phyloP scores from a whole-genome alignment of 768 basidiomycete species.

The Gautieria morchelliformis region DNA sequence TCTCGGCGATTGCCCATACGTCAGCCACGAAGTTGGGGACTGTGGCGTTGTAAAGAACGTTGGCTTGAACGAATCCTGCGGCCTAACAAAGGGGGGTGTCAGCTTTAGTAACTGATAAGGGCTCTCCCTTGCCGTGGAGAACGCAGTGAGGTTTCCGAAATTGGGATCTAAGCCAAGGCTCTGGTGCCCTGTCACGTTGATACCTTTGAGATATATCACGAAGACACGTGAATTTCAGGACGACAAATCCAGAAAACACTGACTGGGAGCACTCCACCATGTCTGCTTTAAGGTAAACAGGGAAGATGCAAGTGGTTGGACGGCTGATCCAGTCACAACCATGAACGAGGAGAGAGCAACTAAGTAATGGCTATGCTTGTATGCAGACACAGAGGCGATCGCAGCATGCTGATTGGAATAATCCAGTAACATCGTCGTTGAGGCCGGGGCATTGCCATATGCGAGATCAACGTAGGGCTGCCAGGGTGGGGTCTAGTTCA shows the following conservation, averaged over 20 bases:
- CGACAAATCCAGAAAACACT: slow-evolving; percentile 8
- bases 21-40: slow-evolving; percentile 37
- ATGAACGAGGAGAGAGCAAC: slow-evolving; percentile 41
- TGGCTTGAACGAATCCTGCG: slow-evolving; percentile 44
- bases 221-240: neutral
- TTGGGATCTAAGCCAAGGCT: slow-evolving; percentile 32
- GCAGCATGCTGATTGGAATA: slow-evolving; percentile 32
- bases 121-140: slow-evolving; percentile 30
- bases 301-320: slow-evolving; percentile 46
- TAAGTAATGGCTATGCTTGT: slow-evolving; percentile 36
- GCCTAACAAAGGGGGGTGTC: slow-evolving; percentile 41
- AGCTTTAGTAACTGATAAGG: neutral
- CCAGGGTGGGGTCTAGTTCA: neutral
- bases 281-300: slow-evolving; percentile 39
- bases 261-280: slow-evolving; percentile 33
- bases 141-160: slow-evolving; percentile 32
- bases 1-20: slow-evolving; percentile 36
- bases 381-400: neutral
- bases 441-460: slow-evolving; percentile 43
- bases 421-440: slow-evolving; percentile 43
- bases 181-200: slow-evolving; percentile 27
- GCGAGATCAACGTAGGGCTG: slow-evolving; percentile 52
- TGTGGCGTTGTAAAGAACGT: slow-evolving; percentile 35
- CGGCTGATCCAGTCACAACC: slow-evolving; percentile 35
- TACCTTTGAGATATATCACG: slow-evolving; percentile 17